These are phyloP conservation scores for Thalassiosira hispida DNA, from an alignment of 352 stramenopile species.

Conservation along the genomic window DNA sequence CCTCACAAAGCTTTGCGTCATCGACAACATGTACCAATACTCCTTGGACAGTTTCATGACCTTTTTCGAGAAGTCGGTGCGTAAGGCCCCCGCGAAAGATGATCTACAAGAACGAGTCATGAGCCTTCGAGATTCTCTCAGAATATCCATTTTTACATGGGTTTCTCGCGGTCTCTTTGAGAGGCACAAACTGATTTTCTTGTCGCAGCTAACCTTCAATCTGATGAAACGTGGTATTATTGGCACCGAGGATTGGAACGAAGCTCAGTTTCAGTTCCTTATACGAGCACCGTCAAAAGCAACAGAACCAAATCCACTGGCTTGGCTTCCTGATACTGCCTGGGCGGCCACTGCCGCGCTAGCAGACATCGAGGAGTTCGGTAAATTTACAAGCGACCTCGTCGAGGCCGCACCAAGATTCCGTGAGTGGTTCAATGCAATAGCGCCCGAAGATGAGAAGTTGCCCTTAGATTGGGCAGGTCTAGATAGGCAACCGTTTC, in stretches of 20 bases:
- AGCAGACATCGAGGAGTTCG: constrained; percentile 93
- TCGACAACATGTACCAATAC: constrained; percentile 99
- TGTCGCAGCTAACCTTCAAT: constrained; percentile 96
- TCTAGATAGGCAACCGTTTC: constrained; percentile 93
- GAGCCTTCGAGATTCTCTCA: constrained; percentile 92
- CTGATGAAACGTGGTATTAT: constrained; percentile 96
- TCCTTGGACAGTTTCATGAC: constrained; percentile 96
- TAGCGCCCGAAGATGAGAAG: constrained; percentile 95
- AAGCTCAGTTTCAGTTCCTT: constrained; percentile 96
- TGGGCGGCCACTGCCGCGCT: constrained; percentile 92
- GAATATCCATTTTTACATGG: constrained; percentile 97
- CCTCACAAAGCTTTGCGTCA: constrained; percentile 93
- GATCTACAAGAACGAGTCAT: constrained; percentile 91
- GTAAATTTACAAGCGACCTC: constrained; percentile 95
- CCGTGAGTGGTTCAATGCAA: constrained; percentile 97
- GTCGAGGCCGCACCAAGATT: constrained; percentile 94
- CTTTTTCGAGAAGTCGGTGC: constrained; percentile 97
- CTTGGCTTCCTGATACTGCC: constrained; percentile 92
- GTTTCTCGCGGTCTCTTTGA: constrained; percentile 95
- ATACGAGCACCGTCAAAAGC: constrained; percentile 87
- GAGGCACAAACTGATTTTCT: constrained; percentile 96
- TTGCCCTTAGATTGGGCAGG: constrained; percentile 95
- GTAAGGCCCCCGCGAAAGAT: constrained; percentile 87
- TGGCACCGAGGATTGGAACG: constrained; percentile 91
- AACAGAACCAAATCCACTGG: constrained; percentile 84